These are phyloP conservation scores for Malus hybrid DNA, from an alignment of 331 rosid genomes.

Conservation along the genomic window DNA sequence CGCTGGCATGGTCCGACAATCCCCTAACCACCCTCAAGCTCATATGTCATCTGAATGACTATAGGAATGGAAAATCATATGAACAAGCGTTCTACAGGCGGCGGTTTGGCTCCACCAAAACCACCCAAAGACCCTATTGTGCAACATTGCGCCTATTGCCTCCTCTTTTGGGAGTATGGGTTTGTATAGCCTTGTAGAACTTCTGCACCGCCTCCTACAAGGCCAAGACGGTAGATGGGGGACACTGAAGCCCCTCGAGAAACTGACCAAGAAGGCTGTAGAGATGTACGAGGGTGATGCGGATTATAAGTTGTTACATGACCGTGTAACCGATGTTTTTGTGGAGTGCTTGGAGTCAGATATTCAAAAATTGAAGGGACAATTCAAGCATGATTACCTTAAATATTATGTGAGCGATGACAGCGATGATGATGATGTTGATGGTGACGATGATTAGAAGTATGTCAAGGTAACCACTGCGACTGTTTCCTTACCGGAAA, in stretches of 20 bases:
- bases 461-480: background rate
- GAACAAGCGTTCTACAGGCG: background rate
- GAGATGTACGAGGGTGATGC: background rate
- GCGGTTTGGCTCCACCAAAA: background rate
- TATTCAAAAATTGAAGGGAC: background rate
- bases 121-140: background rate
- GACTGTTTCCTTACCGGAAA: background rate
- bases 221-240: background rate
- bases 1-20: background rate
- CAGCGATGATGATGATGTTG: no score
- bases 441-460: no score
- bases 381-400: background rate
- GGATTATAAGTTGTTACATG: background rate
- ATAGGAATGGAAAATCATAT: background rate
- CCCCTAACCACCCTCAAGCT: background rate
- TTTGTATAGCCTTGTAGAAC: background rate
- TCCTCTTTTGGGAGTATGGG: background rate
- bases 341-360: background rate
- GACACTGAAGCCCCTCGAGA: no score
- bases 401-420: background rate
- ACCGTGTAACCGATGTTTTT: background rate
- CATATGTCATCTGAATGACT: background rate
- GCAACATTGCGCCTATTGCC: background rate
- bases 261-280: no score
- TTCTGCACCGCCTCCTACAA: background rate